Evolutionary conservation across 2,329 filamentous ascomycete genomes (phyloP), one percentile per base, ranked within the genome.

Genomic region (Onygenales sp.): DNA sequence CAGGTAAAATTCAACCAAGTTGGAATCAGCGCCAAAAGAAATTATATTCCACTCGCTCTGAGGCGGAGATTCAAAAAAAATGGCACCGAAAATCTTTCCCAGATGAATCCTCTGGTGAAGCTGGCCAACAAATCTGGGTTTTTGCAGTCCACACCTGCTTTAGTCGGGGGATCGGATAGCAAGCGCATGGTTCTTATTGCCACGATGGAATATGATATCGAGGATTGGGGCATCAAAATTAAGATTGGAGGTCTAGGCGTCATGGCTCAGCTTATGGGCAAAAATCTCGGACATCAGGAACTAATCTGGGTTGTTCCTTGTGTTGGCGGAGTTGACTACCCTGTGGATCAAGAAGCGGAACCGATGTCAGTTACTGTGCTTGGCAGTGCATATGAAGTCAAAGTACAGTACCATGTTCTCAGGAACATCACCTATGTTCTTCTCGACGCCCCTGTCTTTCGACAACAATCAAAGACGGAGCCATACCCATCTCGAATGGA

Each of bases 171-270:
- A 42, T 58, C 60, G n/a, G 66, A 72, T 17, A 63, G 59, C 38
- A 56, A 72, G 44, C 72, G 79, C n/a, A 84, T 77, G 35, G 78
- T 85, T 2, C 74, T 86, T 21, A 84, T 86, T 51, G 83, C 82
- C 10, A 86, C 83, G 6, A 85, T 86, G 80, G 83, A 86, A 65
- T 86, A 86, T 66, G 82, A 86, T 57, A 85, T 86, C 56, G 80
- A 83, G 53, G 83, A 86, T 63, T 86, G 83, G 80, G 75, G 69
- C 3, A 83, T 86, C 69, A 86, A 84, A 67, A 82, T 86, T 69
- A 86, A 86, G 69, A 86, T 86, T 46, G 83, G 83, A 55, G 83
- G 83, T 56, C 72, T 86, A 4, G 83, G 83, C 65, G 83, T 85
- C 56, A 86, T 86, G 83, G 82, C 83, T 36, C 80, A 84, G 59